Percentiles rank a stretch among this genome's conserved stretches.
These are phyloP conservation scores for Trametes sanguinea DNA, from an alignment of 768 basidiomycete species.

Conservation along the genomic window DNA sequence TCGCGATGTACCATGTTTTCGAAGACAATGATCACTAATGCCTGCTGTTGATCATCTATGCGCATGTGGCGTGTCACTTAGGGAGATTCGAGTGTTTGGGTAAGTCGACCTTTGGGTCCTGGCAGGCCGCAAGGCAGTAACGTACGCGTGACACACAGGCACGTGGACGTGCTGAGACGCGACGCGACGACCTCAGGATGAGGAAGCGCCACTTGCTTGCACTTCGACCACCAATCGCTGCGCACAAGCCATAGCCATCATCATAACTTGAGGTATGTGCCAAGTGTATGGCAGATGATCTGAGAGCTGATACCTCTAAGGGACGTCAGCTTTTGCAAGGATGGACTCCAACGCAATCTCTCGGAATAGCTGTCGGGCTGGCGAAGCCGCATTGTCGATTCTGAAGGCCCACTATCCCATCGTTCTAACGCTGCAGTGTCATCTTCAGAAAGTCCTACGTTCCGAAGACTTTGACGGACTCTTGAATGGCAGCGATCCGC, in stretches of 20 bases:
- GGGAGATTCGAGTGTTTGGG: not conserved
- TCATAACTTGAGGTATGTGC: too few relatives aligned
- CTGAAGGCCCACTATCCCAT: conserved; percentile 25
- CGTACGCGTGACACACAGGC: conserved; percentile 8
- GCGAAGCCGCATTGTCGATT: conserved; percentile 6
- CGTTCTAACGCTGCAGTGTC: conserved; percentile 20
- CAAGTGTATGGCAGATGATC: too few relatives aligned
- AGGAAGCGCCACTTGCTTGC: too few relatives aligned
- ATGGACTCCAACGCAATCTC: not conserved
- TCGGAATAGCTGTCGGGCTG: not conserved
- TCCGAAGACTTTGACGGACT: not conserved
- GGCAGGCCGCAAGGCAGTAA: not conserved
- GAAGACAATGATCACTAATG: too few relatives aligned
- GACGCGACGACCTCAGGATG: not conserved
- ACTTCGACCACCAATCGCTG: too few relatives aligned
- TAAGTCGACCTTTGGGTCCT: not conserved
- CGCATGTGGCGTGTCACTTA: not conserved
- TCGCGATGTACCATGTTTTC: conserved; percentile 6
- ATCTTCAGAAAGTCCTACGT: conserved; percentile 11
- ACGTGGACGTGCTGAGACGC: conserved; percentile 14
- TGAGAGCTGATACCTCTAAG: too few relatives aligned
- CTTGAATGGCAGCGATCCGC: conserved; percentile 9
- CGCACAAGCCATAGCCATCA: too few relatives aligned
- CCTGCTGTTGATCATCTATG: not conserved
- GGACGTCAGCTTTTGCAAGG: not conserved